Base-by-base conservation (phyloP, 805 yeast species). In the Zygoascus biomembranicola region DNA sequence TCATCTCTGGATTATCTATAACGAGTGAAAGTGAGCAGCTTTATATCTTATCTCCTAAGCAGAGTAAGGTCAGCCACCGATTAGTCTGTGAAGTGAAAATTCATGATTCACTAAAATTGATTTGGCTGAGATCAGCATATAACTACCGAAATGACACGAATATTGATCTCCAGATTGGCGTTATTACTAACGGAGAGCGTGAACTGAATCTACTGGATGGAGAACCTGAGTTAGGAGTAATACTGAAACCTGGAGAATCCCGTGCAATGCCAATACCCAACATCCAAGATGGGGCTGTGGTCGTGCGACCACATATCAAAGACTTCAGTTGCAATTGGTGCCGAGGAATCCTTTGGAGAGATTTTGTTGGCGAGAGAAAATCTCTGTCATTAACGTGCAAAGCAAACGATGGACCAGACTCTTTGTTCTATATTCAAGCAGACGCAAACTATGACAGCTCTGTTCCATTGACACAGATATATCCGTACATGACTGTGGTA, bases 11-110 rank as follows among this genome's bases (percentile, higher is more conserved):
- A 2, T 74, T 94, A 1, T 78, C 90, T 0, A 85, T 89, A 1
- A 81, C 84, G 11, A 77, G 83, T 8, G 97, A 88, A 63, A 97
- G 97, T 2, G 96, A 90, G 64, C 83, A 85, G 20, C 64, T 92
- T 10, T 80, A 83, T 59, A 77, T 80, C 64, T 68, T 92, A 54
- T 65, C 72, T 1, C 96, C 97, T 0, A 74, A 84, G 0, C 63
- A 77, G 0, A 60, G 77, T 50, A 80, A 79, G 2, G 79, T 85
- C 35, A 95, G 89, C 62, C 84, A 81, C 62, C 73, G 98, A 59
- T 66, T 94, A 13, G 77, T 83, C 0, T 83, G 92, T 61, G 90
- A 86, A 41, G 78, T 90, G 32, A 72, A 68, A 8, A 73, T 92
- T 35, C 80, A 85, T 2, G 82, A 77, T 2, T 94, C 89, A 58